Evolutionary conservation across 495 filamentous ascomycete genomes (phyloP), one percentile per base, ranked within the genome.

Genomic region (Hypoxylon lenormandii): DNA sequence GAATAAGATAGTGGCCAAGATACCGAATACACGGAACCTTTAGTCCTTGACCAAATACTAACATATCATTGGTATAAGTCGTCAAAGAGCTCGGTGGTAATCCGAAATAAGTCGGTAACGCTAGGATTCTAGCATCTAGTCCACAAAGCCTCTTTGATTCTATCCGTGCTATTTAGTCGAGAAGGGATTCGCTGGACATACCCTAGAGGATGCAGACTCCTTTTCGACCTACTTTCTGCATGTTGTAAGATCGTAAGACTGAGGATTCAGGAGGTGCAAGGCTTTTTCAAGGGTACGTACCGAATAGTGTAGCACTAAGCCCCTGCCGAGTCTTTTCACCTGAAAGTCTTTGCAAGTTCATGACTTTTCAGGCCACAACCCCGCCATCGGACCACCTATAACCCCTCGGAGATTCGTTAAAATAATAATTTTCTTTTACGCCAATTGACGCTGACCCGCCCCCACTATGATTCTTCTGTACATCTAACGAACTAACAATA

Each of bases 401-500:
- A 10, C 15, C 47, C 52, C 53, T 43, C 47, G 28, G 53, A 53
- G 26, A 52, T 43, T 38, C 50, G 51, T 13, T 57, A 58, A 69
- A 60, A 69, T 54, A 63, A 21, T 56, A 40, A 42, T 60, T 16
- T 53, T 38, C 47, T 58, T 64, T 54, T 48, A 60, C 48, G 46
- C 42, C 19, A 61, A 51, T 23, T n/a, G 60, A 38, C 67, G 53
- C 55, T n/a, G 60, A 38, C 67, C 60, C 55, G n/a, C 66, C 68
- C 68, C 63, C 67, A 70, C 67, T 28, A 66, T 70, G 40, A 51
- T 64, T n/a, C n/a, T n/a, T 54, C 63, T 49, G 42, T 43, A 3
- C 15, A 0, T 50, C 47, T 19, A 15, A 46, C 53, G 47, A 54
- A 54, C 60, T 69, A 51, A 69, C 60, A 49, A n/a, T n/a, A n/a